These are phyloP conservation scores for Heterococcus sp. DNA, from an alignment of 108 stramenopile species.

Conservation along the genomic window DNA sequence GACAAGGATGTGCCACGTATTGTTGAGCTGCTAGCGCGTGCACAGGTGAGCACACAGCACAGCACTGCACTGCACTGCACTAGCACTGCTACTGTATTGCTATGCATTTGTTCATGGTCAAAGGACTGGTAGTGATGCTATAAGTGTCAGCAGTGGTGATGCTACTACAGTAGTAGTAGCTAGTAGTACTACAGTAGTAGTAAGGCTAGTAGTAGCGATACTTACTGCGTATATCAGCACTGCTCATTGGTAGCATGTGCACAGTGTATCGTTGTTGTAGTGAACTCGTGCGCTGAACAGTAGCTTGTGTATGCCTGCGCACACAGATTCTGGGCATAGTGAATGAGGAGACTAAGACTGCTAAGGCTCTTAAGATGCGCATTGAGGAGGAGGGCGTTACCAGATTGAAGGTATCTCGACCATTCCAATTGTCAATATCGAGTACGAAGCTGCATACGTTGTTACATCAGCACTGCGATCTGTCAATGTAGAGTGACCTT, in stretches of 20 bases:
- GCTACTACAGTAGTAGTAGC: too few relatives aligned
- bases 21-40: not conserved
- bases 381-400: constrained; percentile 50
- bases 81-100: too few relatives aligned
- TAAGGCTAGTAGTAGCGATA: too few relatives aligned
- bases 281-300: too few relatives aligned
- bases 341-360: constrained; percentile 45
- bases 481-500: too few relatives aligned
- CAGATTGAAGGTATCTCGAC: constrained; percentile 4
- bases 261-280: too few relatives aligned
- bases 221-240: too few relatives aligned
- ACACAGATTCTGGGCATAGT: constrained; percentile 8
- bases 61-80: too few relatives aligned
- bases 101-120: not conserved
- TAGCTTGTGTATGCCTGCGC: too few relatives aligned
- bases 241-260: too few relatives aligned
- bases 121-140: not conserved
- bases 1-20: not conserved
- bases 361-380: constrained; percentile 40
- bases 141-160: too few relatives aligned
- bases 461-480: not conserved
- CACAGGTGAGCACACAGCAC: not conserved
- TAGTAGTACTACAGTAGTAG: too few relatives aligned
- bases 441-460: not conserved
- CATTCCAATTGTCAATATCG: not conserved